A percentile compares a stretch with the other conserved stretches of the same genome.
phyloP scores from a whole-genome alignment of 2,329 filamentous ascomycete species.

The Aspergillus intermedius region DNA sequence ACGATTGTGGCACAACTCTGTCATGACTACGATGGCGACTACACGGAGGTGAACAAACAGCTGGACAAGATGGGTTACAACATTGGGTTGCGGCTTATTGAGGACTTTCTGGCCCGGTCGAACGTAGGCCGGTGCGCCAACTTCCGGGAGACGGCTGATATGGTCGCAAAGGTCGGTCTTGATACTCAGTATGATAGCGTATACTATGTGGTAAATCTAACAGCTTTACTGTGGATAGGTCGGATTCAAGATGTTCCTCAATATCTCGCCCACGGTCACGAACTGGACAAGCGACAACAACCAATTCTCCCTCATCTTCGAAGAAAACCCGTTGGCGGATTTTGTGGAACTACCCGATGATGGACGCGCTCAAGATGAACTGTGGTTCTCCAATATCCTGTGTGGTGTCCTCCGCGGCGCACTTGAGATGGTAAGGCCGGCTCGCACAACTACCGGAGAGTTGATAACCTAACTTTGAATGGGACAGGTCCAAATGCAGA shows the following conservation, averaged over 20 bases:
- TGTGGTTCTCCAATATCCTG: slow-evolving; percentile 98
- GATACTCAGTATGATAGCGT: neutral
- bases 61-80: slow-evolving; percentile 99
- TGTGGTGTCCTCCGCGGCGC: slow-evolving; percentile 87
- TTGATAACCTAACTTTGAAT: slow-evolving; percentile 12
- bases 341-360: slow-evolving; percentile 97
- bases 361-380: slow-evolving; percentile 86
- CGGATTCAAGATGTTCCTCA: slow-evolving; percentile 98
- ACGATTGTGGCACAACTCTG: slow-evolving; percentile 95
- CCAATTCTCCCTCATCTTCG: slow-evolving; percentile 91
- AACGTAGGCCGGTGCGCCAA: slow-evolving; percentile 83
- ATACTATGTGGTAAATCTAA: too few relatives aligned
- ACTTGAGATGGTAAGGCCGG: slow-evolving; percentile 76
- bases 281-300: slow-evolving; percentile 97
- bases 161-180: slow-evolving; percentile 73
- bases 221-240: slow-evolving; percentile 50
- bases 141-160: slow-evolving; percentile 92
- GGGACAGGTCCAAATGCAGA: slow-evolving; percentile 80
- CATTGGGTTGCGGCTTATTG: slow-evolving; percentile 89
- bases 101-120: slow-evolving; percentile 95
- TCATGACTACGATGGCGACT: slow-evolving; percentile 92
- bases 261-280: slow-evolving; percentile 85
- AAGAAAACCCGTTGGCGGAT: slow-evolving; percentile 93
- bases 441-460: slow-evolving; percentile 6
- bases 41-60: slow-evolving; percentile 93